Evolutionary conservation across 148 eudicot species (phyloP), one percentile per base, ranked within the genome.

Genomic region (Spergularia marina): DNA sequence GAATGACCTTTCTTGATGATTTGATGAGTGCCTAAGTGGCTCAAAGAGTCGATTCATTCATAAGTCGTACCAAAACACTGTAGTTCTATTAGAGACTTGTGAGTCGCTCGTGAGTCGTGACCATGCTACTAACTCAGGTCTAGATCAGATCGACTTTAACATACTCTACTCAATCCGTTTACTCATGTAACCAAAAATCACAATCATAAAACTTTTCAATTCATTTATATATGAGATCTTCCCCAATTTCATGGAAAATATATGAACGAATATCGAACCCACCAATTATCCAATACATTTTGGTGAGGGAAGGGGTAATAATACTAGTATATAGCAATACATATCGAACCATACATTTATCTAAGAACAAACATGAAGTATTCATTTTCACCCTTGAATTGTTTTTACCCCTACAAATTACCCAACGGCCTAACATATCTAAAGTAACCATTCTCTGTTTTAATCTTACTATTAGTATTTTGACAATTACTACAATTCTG

Each of bases 401-500:
- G 9, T 41, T 66, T 39, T 64, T 5, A 30, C 58, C 44, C 61
- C 72, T 25, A 65, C 41, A 1, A 74, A 64, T 52, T 52, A 54
- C 55, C 76, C 59, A 74, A 67, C 12, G 73, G 56, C 25, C 80
- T 75, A 47, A 81, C 65, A 64, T 68, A 83, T 66, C 84, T 77
- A 80, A 69, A 79, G 58, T 77, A 74, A 61, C 85, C 73, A 36
- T 62, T 70, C 39, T 61, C 59, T 41, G 40, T 77, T 60, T 83
- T 71, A 67, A 87, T 83, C 59, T 76, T 80, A 68, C 84, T 68
- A 78, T 85, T 52, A 51, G 56, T 68, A 70, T 18, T 77, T 65
- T 83, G 77, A 68, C 91, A 89, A 77, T 80, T 81, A 70, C 85
- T 74, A 80, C 91, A 87, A 61, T 65, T 60, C 68, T 76, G 84